Conservation (phyloP, 1,284 basidiomycete species). For the Phenoliferia sp. region DNA sequence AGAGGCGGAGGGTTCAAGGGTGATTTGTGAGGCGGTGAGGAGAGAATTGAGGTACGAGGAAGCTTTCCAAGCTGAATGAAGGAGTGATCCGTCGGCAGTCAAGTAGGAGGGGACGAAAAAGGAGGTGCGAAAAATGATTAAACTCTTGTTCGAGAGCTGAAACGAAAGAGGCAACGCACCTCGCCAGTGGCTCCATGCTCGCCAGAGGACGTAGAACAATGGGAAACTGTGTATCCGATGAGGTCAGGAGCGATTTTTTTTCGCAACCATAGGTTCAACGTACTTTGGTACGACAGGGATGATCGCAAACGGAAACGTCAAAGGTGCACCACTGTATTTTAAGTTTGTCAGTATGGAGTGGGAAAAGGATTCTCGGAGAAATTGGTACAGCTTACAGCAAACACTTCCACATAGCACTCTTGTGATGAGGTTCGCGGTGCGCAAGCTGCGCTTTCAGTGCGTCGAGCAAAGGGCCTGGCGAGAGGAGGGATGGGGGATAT, state of each 20-base stretch:
- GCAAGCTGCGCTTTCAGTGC: constrained; percentile 25
- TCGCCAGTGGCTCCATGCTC: constrained; percentile 48
- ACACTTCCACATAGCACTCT: constrained; percentile 27
- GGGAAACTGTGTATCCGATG: constrained; percentile 14
- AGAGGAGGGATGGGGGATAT: constrained; percentile 27
- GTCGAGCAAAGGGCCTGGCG: constrained; percentile 8
- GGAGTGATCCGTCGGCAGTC: neutral
- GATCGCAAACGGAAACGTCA: constrained; percentile 45
- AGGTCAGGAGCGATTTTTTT: neutral
- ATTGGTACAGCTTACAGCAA: constrained; percentile 22
- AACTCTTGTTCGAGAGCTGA: neutral
- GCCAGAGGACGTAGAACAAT: constrained; percentile 49
- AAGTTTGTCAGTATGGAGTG: neutral
- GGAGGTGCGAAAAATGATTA: neutral
- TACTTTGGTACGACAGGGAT: constrained; percentile 49
- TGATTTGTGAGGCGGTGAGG: constrained; percentile 27
- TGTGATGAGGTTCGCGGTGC: constrained; percentile 34
- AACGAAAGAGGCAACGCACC: constrained; percentile 36
- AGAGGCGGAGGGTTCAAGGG: constrained; percentile 6
- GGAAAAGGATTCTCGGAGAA: neutral
- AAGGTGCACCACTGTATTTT: constrained; percentile 11
- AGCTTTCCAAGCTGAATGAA: constrained; percentile 26
- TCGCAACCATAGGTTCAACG: neutral
- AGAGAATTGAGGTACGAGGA: constrained; percentile 33
- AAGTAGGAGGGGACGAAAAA: constrained; percentile 13